Conservation (phyloP, 306 rosid species). For the Lotus japonicus region DNA sequence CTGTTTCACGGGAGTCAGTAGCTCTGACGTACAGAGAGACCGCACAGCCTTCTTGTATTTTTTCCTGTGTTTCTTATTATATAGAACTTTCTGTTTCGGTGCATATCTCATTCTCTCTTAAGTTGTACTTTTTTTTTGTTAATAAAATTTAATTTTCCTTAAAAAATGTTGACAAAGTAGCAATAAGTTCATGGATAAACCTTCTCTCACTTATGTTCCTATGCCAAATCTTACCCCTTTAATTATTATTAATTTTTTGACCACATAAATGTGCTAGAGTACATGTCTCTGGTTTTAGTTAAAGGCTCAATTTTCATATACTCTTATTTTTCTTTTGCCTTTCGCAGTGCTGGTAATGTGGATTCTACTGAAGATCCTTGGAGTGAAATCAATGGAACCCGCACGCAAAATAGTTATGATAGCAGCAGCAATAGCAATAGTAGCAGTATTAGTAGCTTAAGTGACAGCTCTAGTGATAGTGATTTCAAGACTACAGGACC, state of each 20-base stretch:
- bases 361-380: constrained; percentile 63
- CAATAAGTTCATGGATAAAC: background rate
- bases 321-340: constrained; percentile 20
- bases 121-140: background rate
- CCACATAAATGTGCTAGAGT: background rate
- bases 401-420: constrained; percentile 60
- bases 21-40: background rate
- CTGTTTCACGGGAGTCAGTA: background rate
- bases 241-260: constrained; percentile 11
- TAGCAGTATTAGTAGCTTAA: constrained; percentile 90
- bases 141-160: background rate
- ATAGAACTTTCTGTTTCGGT: background rate
- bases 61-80: background rate
- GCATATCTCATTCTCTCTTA: constrained; percentile 1
- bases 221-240: background rate
- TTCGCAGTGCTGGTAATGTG: constrained; percentile 71
- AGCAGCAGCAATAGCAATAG: constrained; percentile 94
- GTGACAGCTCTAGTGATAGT: constrained; percentile 88
- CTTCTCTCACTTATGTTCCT: background rate
- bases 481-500: constrained; percentile 70
- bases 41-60: background rate
- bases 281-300: constrained; percentile 3
- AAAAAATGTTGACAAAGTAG: background rate
- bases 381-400: constrained; percentile 56
- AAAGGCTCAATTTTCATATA: constrained; percentile 17